These are phyloP conservation scores for Rhododendron simsii DNA, from an alignment of 148 eudicot genomes.

Conservation along the genomic window DNA sequence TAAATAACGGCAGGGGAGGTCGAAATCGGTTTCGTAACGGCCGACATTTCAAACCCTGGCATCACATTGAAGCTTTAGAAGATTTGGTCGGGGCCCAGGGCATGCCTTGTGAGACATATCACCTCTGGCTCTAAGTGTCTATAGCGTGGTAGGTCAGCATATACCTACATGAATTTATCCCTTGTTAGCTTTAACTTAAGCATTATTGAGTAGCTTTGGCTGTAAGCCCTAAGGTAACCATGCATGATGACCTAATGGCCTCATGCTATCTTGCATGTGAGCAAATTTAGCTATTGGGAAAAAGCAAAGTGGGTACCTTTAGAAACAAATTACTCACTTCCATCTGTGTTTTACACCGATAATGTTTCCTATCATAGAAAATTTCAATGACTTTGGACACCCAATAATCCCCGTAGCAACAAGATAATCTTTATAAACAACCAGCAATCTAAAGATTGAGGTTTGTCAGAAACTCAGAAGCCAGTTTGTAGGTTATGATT, in stretches of 20 bases:
- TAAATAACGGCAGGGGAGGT: neutral
- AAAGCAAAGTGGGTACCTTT: neutral
- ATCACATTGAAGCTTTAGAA: neutral
- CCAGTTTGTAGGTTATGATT: neutral
- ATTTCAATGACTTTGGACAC: neutral
- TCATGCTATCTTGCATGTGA: neutral
- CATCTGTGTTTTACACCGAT: neutral
- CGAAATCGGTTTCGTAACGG: too few relatives aligned
- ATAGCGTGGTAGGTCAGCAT: neutral
- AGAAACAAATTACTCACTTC: neutral
- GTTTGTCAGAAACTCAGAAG: neutral
- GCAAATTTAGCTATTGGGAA: neutral
- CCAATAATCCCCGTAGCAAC: neutral
- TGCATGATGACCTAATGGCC: neutral
- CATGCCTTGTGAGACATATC: neutral
- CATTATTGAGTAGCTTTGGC: neutral
- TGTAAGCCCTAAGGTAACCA: neutral
- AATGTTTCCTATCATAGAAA: neutral
- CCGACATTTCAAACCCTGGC: neutral
- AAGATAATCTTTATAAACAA: neutral
- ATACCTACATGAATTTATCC: neutral
- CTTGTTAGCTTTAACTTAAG: neutral
- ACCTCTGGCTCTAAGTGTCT: neutral
- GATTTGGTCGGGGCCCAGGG: neutral
- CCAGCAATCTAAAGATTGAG: neutral